Percentiles rank a stretch among this genome's conserved stretches.
Evolutionary conservation across 495 filamentous ascomycete species (phyloP).

Genomic region (Glonium stellatum): DNA sequence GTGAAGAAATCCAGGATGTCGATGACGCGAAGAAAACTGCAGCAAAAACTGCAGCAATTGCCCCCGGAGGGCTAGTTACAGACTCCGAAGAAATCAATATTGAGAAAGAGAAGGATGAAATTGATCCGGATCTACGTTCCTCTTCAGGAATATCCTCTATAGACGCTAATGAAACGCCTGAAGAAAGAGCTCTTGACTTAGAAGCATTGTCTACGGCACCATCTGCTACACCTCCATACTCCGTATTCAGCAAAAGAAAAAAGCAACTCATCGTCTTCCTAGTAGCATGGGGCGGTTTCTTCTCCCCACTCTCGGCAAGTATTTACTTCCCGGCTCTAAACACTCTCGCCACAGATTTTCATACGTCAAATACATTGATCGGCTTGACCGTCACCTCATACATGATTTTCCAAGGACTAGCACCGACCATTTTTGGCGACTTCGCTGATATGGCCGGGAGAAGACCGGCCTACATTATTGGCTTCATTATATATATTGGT

Average conservation of each 20-base stretch:
- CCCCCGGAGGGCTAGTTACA: no score
- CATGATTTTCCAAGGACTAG: constrained; percentile 35
- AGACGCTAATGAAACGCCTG: neutral
- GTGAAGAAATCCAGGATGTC: no score
- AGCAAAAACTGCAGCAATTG: no score
- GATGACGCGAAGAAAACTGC: no score
- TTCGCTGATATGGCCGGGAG: constrained; percentile 40
- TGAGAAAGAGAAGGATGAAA: neutral
- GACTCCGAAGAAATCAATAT: neutral
- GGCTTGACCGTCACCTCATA: constrained; percentile 43
- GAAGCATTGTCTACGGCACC: neutral
- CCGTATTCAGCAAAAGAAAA: constrained; percentile 48
- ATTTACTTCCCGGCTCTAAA: constrained; percentile 76
- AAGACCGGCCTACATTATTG: constrained; percentile 37
- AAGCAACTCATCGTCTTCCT: constrained; percentile 59
- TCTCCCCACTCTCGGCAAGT: constrained; percentile 68
- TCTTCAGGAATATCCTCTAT: neutral
- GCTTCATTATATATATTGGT: constrained; percentile 37
- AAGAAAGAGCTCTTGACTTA: neutral
- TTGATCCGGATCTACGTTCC: neutral
- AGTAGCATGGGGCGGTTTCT: constrained; percentile 57
- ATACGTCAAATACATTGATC: constrained; percentile 52
- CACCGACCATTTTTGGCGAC: constrained; percentile 39
- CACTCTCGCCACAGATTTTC: constrained; percentile 48
- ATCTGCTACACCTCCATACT: constrained; percentile 21